These are phyloP conservation scores for Metarhizium anisopliae DNA, from an alignment of 2,329 filamentous ascomycete genomes.

Conservation along the genomic window DNA sequence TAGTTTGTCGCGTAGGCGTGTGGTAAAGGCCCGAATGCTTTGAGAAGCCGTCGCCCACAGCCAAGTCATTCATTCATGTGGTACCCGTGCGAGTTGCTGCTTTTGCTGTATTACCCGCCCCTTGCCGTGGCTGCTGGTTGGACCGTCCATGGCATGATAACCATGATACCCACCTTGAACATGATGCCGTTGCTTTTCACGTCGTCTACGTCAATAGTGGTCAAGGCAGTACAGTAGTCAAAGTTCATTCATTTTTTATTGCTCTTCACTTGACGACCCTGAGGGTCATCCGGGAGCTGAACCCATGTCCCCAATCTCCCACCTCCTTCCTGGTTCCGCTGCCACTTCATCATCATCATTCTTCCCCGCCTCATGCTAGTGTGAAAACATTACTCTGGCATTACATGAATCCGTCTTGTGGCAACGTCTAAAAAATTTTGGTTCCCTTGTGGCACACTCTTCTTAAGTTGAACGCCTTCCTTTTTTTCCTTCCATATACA, in stretches of 20 bases:
- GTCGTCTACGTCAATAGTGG: neutral
- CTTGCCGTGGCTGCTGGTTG: no score
- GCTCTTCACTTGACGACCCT: neutral
- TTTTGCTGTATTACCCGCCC: neutral
- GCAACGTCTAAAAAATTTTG: neutral
- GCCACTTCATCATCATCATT: neutral
- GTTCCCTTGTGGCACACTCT: neutral
- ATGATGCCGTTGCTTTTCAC: no score
- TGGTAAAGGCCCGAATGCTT: neutral
- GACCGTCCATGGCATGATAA: no score
- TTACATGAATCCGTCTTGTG: neutral
- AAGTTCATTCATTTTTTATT: neutral
- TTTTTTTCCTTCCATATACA: neutral
- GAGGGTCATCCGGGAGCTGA: neutral
- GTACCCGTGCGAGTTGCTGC: neutral
- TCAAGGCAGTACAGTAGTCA: neutral
- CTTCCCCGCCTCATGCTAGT: neutral
- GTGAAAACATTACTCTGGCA: neutral
- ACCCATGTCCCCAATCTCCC: neutral
- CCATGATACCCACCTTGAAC: no score
- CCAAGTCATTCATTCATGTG: neutral
- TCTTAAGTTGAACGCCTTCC: neutral
- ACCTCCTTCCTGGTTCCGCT: neutral
- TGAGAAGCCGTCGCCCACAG: neutral
- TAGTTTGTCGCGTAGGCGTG: no score